Percentiles rank a stretch among this genome's conserved stretches.
Evolutionary conservation across 1,284 basidiomycete species (phyloP).

Genomic region (Malassezia sp.): DNA sequence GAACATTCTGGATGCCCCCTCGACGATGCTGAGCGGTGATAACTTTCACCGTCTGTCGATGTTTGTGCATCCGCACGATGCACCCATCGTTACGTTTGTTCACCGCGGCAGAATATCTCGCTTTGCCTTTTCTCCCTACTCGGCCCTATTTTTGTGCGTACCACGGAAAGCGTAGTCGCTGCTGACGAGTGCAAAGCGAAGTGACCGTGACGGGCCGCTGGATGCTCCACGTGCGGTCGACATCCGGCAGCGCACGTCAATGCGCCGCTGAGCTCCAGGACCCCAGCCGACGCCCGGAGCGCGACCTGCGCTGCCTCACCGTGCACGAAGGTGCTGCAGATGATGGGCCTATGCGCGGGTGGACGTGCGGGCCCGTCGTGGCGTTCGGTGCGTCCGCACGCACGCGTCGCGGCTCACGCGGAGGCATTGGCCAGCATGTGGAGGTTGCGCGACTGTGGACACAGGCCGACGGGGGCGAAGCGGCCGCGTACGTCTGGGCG

Average conservation of each 20-base stretch:
- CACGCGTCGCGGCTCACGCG: background rate
- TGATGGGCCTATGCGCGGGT: background rate
- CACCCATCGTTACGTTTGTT: no score
- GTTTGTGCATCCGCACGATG: background rate
- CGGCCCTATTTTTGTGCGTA: no score
- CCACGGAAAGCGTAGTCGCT: no score
- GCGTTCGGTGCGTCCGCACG: background rate
- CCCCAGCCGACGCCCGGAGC: background rate
- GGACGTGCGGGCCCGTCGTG: background rate
- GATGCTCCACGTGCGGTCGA: constrained; percentile 1
- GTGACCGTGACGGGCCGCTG: constrained; percentile 1
- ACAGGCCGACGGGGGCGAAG: no score
- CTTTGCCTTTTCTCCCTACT: no score
- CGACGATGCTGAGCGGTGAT: background rate
- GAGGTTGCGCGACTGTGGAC: no score
- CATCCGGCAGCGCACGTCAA: background rate
- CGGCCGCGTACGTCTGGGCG: no score
- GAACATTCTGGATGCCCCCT: background rate
- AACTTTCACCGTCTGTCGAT: background rate
- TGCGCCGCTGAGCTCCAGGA: background rate
- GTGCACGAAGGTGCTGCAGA: background rate
- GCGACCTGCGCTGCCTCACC: constrained; percentile 9
- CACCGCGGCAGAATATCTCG: no score
- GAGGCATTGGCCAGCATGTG: constrained; percentile 4
- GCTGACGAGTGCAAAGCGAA: constrained; percentile 2